These are phyloP conservation scores for Dioscorea zingiberensis DNA, from an alignment of 106 monocot genomes.

Conservation along the genomic window DNA sequence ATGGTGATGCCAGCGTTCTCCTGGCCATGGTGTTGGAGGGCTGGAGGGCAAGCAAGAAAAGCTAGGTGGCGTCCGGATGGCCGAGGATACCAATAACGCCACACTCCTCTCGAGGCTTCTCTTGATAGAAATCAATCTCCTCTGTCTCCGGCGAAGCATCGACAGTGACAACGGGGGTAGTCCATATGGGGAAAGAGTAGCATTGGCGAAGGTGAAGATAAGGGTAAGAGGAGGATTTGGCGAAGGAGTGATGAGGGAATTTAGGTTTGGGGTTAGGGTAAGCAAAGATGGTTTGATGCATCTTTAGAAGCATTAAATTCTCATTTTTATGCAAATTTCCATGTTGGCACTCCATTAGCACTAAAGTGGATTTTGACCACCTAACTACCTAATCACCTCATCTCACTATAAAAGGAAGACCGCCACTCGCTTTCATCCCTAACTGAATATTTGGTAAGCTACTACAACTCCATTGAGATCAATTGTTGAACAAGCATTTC, in stretches of 20 bases:
- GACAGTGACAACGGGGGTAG: no score
- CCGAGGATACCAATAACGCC: slow-evolving; percentile 82
- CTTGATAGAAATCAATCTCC: slow-evolving; percentile 1
- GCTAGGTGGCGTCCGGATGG: slow-evolving; percentile 64
- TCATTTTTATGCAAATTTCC: no score
- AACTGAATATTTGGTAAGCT: no score
- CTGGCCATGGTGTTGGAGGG: slow-evolving; percentile 87
- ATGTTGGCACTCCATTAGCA: no score
- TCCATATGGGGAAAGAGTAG: no score
- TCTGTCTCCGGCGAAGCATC: background rate
- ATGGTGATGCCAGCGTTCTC: slow-evolving; percentile 89
- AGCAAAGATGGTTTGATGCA: background rate
- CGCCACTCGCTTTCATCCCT: no score
- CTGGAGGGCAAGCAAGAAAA: slow-evolving; percentile 78
- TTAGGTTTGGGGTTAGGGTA: background rate
- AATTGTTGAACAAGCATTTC: no score
- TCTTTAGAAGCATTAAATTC: no score
- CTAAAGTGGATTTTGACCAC: no score
- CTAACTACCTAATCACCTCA: no score
- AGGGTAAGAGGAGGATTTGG: background rate
- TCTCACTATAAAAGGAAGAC: no score
- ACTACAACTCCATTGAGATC: no score
- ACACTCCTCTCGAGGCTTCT: slow-evolving; percentile 90
- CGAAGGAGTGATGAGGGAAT: background rate
- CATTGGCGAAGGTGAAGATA: background rate